A percentile compares a stretch with the other conserved stretches of the same genome.
These are phyloP conservation scores for Trichoderma polysporum DNA, from an alignment of 2,329 filamentous ascomycete genomes.

Conservation along the genomic window DNA sequence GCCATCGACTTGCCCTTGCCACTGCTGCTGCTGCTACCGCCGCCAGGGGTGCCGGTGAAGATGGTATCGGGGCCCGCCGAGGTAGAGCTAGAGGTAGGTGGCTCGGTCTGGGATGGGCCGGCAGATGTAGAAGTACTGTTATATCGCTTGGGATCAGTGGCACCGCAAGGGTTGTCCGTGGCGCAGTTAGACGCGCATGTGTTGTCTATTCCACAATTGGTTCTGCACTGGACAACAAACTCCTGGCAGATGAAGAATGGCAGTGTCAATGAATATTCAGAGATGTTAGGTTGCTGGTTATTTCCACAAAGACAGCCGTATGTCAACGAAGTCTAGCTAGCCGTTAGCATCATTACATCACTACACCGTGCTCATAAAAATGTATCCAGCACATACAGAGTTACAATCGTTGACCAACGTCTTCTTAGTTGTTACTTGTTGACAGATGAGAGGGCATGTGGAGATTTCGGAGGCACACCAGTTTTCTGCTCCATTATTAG, in stretches of 20 bases:
- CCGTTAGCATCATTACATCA: slow-evolving; percentile 4
- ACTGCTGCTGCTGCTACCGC: slow-evolving; percentile 22
- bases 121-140: slow-evolving; percentile 52
- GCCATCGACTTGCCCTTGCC: slow-evolving; percentile 31
- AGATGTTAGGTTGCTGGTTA: slow-evolving; percentile 66
- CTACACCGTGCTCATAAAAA: neutral
- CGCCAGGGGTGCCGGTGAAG: slow-evolving; percentile 36
- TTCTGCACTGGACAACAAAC: slow-evolving; percentile 68
- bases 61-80: slow-evolving; percentile 34
- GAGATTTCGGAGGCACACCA: slow-evolving; percentile 67
- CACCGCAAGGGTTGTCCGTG: slow-evolving; percentile 70
- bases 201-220: slow-evolving; percentile 52
- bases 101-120: no score
- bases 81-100: slow-evolving; percentile 35
- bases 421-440: slow-evolving; percentile 53
- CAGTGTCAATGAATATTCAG: slow-evolving; percentile 74
- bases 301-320: slow-evolving; percentile 73
- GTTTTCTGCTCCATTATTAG: slow-evolving; percentile 41
- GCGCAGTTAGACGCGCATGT: slow-evolving; percentile 63
- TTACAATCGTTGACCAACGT: slow-evolving; percentile 66
- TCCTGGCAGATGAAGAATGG: slow-evolving; percentile 75
- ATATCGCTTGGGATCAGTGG: slow-evolving; percentile 58
- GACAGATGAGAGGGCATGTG: slow-evolving; percentile 71
- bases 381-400: slow-evolving; percentile 46
- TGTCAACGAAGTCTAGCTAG: slow-evolving; percentile 55